phyloP scores from a whole-genome alignment of 2,329 filamentous ascomycete species.

The Xylariales sp. region DNA sequence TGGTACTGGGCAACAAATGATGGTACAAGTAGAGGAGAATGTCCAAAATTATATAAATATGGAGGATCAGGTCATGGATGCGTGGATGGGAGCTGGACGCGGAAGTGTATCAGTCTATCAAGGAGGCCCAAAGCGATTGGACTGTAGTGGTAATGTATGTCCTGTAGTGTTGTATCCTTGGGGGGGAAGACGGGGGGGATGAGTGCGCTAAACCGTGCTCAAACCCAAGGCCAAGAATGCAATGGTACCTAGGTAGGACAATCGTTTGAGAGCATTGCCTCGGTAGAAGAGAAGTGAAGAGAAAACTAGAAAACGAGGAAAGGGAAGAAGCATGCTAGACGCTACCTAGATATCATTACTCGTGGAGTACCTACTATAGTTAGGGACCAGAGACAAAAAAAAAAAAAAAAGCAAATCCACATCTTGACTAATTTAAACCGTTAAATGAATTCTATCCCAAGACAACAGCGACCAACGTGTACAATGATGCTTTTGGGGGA shows the following conservation, averaged over 20 bases:
- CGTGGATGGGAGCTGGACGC: background rate
- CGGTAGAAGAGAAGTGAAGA: background rate
- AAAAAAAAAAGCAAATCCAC: slow-evolving; percentile 18
- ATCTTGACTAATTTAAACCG: slow-evolving; percentile 32
- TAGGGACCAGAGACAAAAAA: slow-evolving; percentile 2
- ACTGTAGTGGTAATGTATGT: background rate
- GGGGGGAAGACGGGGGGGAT: background rate
- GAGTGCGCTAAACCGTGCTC: slow-evolving; percentile 7
- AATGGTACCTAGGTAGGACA: background rate
- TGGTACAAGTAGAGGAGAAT: slow-evolving; percentile 1
- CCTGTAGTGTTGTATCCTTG: slow-evolving; percentile 5
- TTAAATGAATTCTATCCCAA: slow-evolving; percentile 20
- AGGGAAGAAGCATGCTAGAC: background rate
- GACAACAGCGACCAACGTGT: slow-evolving; percentile 9
- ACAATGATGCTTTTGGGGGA: slow-evolving; percentile 25
- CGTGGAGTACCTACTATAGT: too few relatives aligned
- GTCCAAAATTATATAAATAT: background rate
- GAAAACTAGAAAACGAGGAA: background rate
- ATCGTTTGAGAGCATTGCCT: background rate
- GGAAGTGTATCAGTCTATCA: slow-evolving; percentile 28
- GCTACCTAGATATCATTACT: slow-evolving; percentile 5
- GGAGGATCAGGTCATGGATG: background rate
- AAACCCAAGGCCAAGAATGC: slow-evolving; percentile 8
- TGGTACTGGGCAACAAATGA: background rate
- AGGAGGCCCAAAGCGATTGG: slow-evolving; percentile 24